A percentile compares a stretch with the other conserved stretches of the same genome.
These are phyloP conservation scores for Myriosclerotinia scirpicola DNA, from an alignment of 2,329 filamentous ascomycete species.

Conservation along the genomic window DNA sequence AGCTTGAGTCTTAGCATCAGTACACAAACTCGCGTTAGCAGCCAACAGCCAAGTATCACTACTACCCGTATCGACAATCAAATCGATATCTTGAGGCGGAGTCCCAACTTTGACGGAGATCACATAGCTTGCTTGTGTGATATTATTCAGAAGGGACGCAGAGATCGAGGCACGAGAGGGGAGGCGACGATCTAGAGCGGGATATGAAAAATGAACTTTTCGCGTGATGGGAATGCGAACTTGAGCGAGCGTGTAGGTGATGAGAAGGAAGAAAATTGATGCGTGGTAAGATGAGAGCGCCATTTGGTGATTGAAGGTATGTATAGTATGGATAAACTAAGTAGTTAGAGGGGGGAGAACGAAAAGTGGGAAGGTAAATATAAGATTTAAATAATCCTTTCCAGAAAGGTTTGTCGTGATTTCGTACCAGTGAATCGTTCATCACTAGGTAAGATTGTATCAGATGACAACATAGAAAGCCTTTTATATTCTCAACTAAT, in stretches of 20 bases:
- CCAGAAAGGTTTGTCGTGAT: neutral
- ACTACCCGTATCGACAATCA: slow-evolving; percentile 62
- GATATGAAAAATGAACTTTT: neutral
- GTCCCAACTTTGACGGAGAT: slow-evolving; percentile 57
- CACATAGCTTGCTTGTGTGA: slow-evolving; percentile 50
- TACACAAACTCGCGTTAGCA: slow-evolving; percentile 41
- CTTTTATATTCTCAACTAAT: neutral
- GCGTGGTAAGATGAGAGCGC: neutral
- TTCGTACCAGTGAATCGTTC: neutral
- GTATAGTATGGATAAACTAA: neutral
- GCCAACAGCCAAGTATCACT: slow-evolving; percentile 58
- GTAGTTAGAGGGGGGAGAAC: no score
- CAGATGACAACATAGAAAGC: neutral
- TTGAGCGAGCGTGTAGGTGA: neutral
- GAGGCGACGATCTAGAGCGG: slow-evolving; percentile 3
- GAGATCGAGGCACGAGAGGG: slow-evolving; percentile 27
- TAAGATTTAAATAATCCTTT: neutral
- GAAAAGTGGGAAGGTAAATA: neutral
- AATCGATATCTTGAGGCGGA: slow-evolving; percentile 53
- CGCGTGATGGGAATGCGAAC: slow-evolving; percentile 9
- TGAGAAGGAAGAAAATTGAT: neutral
- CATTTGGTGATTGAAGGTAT: neutral
- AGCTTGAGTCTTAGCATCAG: slow-evolving; percentile 21
- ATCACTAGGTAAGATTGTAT: no score
- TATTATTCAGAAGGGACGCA: slow-evolving; percentile 47